phyloP scores from a whole-genome alignment of 345 rosid species.

The Euphorbia peplus region DNA sequence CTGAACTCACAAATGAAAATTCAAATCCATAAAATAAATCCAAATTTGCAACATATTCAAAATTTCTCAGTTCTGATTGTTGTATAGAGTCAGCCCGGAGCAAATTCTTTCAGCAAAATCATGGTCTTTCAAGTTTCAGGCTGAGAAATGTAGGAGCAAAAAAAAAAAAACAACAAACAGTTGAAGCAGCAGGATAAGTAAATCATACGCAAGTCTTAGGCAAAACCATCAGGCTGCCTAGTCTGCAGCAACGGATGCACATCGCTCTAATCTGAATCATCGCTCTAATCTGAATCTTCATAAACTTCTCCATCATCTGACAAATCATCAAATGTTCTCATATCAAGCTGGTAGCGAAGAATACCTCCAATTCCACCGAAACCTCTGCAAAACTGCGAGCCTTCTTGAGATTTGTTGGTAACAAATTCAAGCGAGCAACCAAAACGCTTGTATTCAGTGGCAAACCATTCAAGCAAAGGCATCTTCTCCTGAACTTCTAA shows the following conservation, averaged over 20 bases:
- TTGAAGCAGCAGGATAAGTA: background rate
- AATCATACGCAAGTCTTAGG: background rate
- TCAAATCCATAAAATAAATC: too few relatives aligned
- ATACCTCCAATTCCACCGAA: slow-evolving; percentile 41
- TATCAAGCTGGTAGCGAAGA: slow-evolving; percentile 33
- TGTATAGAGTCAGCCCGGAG: too few relatives aligned
- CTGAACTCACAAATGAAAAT: too few relatives aligned
- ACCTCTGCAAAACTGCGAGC: slow-evolving; percentile 35
- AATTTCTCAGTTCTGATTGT: background rate
- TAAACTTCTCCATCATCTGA: slow-evolving; percentile 19
- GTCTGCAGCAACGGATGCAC: background rate
- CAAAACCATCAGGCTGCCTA: background rate
- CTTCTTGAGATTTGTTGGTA: slow-evolving; percentile 36
- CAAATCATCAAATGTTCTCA: slow-evolving; percentile 24
- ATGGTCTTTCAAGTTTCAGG: background rate
- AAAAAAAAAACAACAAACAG: background rate
- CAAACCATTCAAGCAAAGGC: slow-evolving; percentile 35
- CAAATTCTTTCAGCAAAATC: background rate
- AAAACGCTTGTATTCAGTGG: slow-evolving; percentile 26
- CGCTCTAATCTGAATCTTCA: slow-evolving; percentile 22
- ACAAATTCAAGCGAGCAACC: slow-evolving; percentile 36
- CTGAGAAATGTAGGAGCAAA: background rate
- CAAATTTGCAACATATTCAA: too few relatives aligned
- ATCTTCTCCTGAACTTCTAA: slow-evolving; percentile 33
- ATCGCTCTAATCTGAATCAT: too few relatives aligned